Base-by-base conservation (phyloP, 371 early-diverging fungal species). In the Enterospora canceri region DNA sequence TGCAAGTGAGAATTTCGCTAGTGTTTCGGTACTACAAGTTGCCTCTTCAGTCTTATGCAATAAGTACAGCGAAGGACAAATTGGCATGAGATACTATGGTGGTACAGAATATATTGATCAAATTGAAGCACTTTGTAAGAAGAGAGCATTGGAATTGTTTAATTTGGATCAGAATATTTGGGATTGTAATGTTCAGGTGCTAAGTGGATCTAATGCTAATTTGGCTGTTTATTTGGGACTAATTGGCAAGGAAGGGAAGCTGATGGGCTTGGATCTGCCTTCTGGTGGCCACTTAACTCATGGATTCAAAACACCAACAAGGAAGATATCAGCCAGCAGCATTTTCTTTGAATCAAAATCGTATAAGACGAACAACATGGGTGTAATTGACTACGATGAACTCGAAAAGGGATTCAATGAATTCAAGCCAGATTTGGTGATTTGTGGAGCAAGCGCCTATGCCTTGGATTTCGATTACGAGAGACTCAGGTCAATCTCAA, bases 231-330 rank as follows among this genome's bases (percentile, higher is more conserved):
- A 95, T 80, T 85, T 85, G 58, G 97, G 94, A 33, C 76, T 96
- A 47, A 76, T 94, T 82, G 89, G 87, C 79, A 94, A 94, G 51
- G 94, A 92, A 70, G 96, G 94, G n/a, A 87, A 93, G 48, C 75
- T 97, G 54, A 95, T 97, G 97, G 96, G 97, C 33, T 84, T 95
- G 66, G 92, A 94, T 81, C 84, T 95, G 60, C 92, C 94, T 29
- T 90, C 92, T 73, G 97, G 97, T 76, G 97, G 97, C 70, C 97
- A 97, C 76, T 84, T 97, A 79, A 92, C 94, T 34, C 97, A 97
- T 80, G 97, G 97, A 18, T 95, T 90, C 83, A 93, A 94, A 84
- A 91, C 91, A 34, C 86, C 86, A 56, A 90, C 87, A 67, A 94
- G 90, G 83, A 95, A 96, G 84, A 90, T 97, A 64, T 94, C 94